Conservation (phyloP, 2,329 filamentous ascomycete genomes). For the Penicillium oxalicum region DNA sequence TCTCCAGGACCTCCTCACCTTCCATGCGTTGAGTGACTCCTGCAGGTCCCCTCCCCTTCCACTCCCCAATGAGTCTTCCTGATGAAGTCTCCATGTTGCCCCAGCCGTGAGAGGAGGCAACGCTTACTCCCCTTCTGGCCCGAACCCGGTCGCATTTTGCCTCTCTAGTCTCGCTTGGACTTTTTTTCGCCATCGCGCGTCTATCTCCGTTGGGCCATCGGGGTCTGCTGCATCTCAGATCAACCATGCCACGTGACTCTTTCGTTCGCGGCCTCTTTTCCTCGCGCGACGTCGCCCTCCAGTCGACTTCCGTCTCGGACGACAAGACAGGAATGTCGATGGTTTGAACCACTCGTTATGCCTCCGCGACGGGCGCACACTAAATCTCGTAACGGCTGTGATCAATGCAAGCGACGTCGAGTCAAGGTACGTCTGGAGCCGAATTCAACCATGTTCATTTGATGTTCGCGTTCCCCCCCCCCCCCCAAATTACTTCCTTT, state of each 20-base stretch:
- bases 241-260: constrained; percentile 6
- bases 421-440: constrained; percentile 32
- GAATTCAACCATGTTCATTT: background rate
- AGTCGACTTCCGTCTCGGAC: background rate
- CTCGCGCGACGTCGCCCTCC: background rate
- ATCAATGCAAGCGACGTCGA: constrained; percentile 37
- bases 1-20: no score
- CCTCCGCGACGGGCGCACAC: constrained; percentile 37
- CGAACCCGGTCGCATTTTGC: no score
- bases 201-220: no score
- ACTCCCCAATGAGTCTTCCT: no score
- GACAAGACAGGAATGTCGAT: no score
- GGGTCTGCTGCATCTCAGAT: background rate
- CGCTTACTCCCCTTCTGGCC: no score
- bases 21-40: no score
- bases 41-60: no score
- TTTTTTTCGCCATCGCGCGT: no score
- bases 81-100: no score
- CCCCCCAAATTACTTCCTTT: background rate
- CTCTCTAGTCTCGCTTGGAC: no score
- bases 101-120: no score
- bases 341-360: constrained; percentile 19
- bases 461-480: background rate
- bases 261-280: background rate
- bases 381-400: constrained; percentile 40